phyloP scores from a whole-genome alignment of 139 green algal species.

The Zygnema cylindricum region DNA sequence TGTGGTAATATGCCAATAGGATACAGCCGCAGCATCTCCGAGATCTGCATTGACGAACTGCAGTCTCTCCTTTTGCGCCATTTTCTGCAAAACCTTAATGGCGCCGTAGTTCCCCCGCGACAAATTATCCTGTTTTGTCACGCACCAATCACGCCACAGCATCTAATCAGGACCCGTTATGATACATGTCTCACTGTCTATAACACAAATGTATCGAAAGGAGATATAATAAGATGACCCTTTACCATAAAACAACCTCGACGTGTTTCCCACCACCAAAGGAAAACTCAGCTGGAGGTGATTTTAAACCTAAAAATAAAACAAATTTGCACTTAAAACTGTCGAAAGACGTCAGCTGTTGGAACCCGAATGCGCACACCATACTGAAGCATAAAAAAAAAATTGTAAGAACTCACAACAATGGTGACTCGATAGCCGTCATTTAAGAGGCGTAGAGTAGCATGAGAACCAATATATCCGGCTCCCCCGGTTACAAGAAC shows the following conservation, averaged over 20 bases:
- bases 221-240: constrained; percentile 29
- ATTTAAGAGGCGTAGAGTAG: constrained; percentile 78
- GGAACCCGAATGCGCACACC: background rate
- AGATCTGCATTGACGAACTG: constrained; percentile 80
- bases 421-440: constrained; percentile 80
- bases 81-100: background rate
- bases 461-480: constrained; percentile 84
- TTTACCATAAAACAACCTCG: too few species aligned
- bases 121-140: background rate
- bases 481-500: too few species aligned
- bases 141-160: background rate
- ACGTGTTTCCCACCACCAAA: too few species aligned
- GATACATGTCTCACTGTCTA: background rate
- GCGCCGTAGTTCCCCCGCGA: background rate
- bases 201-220: background rate
- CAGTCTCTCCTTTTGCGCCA: background rate
- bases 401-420: constrained; percentile 80
- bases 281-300: too few species aligned
- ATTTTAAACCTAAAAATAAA: too few species aligned
- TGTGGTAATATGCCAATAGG: constrained; percentile 78
- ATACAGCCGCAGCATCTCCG: constrained; percentile 76
- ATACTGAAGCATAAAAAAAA: background rate
- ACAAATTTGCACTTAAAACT: too few species aligned
- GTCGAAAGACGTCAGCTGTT: background rate
- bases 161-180: background rate